Percentiles rank a stretch among this genome's conserved stretches.
Conservation (phyloP, 1,139 yeast genomes). For the Yamadazyma diospyri region DNA sequence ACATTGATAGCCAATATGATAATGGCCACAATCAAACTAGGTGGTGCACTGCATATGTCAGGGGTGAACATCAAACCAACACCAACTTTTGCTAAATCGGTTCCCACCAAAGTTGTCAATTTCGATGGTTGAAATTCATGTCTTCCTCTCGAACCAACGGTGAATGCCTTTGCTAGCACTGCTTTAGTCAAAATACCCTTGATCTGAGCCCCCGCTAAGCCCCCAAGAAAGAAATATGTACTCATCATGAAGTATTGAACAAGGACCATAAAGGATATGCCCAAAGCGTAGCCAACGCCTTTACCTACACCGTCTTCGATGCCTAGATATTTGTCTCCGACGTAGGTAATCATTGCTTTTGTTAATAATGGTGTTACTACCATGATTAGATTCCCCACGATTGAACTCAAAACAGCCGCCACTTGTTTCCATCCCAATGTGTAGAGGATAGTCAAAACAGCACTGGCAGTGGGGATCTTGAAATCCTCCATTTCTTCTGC, state of each 20-base stretch:
- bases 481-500: conserved; percentile 10
- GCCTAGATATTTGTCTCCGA: conserved; percentile 24
- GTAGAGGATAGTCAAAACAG: conserved; percentile 17
- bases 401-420: conserved; percentile 20
- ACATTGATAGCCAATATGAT: conserved; percentile 30
- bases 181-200: conserved; percentile 67
- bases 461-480: conserved; percentile 9
- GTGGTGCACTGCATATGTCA: conserved; percentile 24
- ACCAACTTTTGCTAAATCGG: conserved; percentile 36
- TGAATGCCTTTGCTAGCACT: conserved; percentile 61
- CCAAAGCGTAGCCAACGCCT: conserved; percentile 39
- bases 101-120: conserved; percentile 52
- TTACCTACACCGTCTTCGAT: conserved; percentile 22
- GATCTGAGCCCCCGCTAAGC: conserved; percentile 57
- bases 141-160: conserved; percentile 56
- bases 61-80: conserved; percentile 33
- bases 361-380: conserved; percentile 29
- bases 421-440: conserved; percentile 30
- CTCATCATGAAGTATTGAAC: conserved; percentile 12
- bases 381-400: conserved; percentile 19
- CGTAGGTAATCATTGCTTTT: conserved; percentile 26
- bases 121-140: conserved; percentile 62
- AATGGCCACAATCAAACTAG: conserved; percentile 28
- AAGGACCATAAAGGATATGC: conserved; percentile 23
- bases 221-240: conserved; percentile 22